Conservation (phyloP, 257 asterid genomes). For the Datura wrightii region DNA sequence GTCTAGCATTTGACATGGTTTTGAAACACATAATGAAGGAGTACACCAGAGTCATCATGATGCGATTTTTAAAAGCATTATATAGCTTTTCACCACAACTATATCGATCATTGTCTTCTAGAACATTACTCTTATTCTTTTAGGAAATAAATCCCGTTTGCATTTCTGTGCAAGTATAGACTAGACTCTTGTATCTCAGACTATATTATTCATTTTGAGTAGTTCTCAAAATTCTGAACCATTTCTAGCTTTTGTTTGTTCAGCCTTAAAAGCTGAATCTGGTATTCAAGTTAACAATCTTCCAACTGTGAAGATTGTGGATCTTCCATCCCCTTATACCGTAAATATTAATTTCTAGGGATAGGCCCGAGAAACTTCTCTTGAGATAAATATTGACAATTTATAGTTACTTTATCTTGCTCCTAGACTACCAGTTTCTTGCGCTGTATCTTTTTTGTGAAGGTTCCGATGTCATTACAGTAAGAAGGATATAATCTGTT, state of each 20-base stretch:
- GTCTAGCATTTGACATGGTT: not conserved
- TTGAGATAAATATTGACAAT: not conserved
- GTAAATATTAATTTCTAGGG: not conserved
- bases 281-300: constrained; percentile 9
- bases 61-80: not conserved
- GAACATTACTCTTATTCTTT: not conserved
- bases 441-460: not conserved
- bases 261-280: constrained; percentile 15
- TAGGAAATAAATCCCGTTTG: not conserved
- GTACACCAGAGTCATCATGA: not conserved
- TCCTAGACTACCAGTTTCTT: constrained; percentile 1
- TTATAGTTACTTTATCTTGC: not conserved
- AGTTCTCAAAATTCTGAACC: constrained; percentile 13
- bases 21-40: not conserved
- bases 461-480: not conserved
- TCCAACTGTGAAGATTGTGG: not conserved
- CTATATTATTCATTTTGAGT: constrained; percentile 20
- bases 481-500: constrained; percentile 21
- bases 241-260: not conserved
- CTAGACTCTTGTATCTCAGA: constrained; percentile 10
- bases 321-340: not conserved
- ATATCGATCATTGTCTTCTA: not conserved
- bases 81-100: constrained; percentile 3
- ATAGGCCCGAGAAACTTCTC: constrained; percentile 20
- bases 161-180: not conserved